Conservation (phyloP, 352 stramenopile species). For the Phytophthora pini region DNA sequence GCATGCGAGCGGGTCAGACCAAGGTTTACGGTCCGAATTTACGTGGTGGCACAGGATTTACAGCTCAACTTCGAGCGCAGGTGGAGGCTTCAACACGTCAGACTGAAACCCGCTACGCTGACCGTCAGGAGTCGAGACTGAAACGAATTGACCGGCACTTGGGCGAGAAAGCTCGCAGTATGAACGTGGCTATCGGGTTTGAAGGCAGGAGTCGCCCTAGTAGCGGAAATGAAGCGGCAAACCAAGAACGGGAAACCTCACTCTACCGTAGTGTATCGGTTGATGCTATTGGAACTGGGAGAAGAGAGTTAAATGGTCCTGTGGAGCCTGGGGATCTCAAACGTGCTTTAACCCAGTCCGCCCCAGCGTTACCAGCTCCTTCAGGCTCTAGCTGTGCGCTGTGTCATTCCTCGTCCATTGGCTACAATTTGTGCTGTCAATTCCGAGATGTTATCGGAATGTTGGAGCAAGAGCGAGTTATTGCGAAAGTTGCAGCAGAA, state of each 20-base stretch:
- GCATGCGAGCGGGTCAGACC: conserved; percentile 66
- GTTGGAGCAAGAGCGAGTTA: conserved; percentile 45
- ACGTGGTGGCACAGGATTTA: conserved; percentile 58
- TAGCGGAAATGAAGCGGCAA: neutral
- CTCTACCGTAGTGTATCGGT: conserved; percentile 15
- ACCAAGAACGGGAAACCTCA: conserved; percentile 3
- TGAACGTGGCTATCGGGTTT: conserved; percentile 37
- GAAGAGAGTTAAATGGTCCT: neutral
- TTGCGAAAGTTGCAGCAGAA: neutral
- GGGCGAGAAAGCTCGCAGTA: conserved; percentile 44
- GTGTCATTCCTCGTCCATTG: conserved; percentile 64
- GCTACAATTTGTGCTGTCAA: conserved; percentile 73
- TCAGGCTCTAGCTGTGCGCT: conserved; percentile 36
- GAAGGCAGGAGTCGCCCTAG: conserved; percentile 15
- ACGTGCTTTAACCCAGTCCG: neutral
- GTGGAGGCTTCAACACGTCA: conserved; percentile 54
- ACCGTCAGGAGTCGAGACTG: conserved; percentile 49
- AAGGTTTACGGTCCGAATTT: conserved; percentile 53
- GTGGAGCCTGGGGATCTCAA: neutral
- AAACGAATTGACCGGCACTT: conserved; percentile 54
- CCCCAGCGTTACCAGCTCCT: neutral
- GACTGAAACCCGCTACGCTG: conserved; percentile 48
- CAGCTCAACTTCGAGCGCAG: conserved; percentile 56
- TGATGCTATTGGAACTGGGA: conserved; percentile 2
- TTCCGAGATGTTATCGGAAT: conserved; percentile 56